These are phyloP conservation scores for Glycine tomentella DNA, from an alignment of 306 rosid genomes.

Conservation along the genomic window DNA sequence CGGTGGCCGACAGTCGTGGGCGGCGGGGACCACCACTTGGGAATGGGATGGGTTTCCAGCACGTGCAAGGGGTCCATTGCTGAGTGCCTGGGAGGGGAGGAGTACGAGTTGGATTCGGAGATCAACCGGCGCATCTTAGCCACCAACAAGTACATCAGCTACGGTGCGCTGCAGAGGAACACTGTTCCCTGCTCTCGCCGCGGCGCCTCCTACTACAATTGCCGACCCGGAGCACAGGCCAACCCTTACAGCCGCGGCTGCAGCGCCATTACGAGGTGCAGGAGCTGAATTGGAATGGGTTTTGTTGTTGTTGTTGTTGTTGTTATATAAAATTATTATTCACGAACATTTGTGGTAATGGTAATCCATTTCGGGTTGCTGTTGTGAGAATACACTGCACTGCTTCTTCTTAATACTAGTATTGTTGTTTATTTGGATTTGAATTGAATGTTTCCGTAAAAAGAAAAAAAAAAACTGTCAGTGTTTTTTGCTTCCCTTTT, in stretches of 20 bases:
- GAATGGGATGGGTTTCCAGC: constrained; percentile 43
- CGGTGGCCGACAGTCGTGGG: constrained; percentile 50
- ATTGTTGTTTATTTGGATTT: not conserved
- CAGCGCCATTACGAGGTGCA: constrained; percentile 96
- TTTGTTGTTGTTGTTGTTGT: constrained; percentile 31
- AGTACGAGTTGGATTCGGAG: constrained; percentile 76
- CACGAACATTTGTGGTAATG: not conserved
- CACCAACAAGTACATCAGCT: constrained; percentile 74
- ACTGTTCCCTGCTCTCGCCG: constrained; percentile 90
- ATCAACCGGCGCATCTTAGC: constrained; percentile 82
- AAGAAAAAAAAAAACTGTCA: not conserved
- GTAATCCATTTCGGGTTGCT: not conserved
- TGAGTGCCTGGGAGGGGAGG: constrained; percentile 62
- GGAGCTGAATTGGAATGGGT: constrained; percentile 65
- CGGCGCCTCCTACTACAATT: constrained; percentile 91
- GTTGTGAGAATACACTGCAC: too few relatives aligned
- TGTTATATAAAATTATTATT: constrained; percentile 41
- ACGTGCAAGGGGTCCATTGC: constrained; percentile 68
- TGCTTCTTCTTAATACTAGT: too few relatives aligned
- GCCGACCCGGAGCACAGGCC: constrained; percentile 85
- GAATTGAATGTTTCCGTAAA: constrained; percentile 15
- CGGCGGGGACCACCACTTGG: constrained; percentile 52
- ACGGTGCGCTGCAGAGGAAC: constrained; percentile 89
- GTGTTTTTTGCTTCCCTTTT: too few relatives aligned
- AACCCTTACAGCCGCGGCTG: constrained; percentile 95